phyloP scores from a whole-genome alignment of 1,284 basidiomycete species.

The Amylostereum areolatum region DNA sequence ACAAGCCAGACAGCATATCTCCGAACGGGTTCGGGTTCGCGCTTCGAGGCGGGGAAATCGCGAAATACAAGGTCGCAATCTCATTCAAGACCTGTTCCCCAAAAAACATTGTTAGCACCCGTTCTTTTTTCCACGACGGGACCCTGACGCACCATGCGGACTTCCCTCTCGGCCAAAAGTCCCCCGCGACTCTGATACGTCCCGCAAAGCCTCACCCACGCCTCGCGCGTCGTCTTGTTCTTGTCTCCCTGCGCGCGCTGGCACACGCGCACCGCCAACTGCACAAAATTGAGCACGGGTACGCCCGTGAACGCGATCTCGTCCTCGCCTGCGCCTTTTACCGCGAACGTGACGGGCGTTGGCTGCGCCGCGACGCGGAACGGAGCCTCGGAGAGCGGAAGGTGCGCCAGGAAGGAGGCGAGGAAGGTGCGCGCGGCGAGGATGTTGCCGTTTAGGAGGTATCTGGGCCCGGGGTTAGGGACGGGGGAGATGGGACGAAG shows the following conservation, averaged over 20 bases:
- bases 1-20: conserved; percentile 79
- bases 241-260: conserved; percentile 77
- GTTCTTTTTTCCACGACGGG: background rate
- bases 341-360: conserved; percentile 20
- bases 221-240: conserved; percentile 67
- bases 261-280: conserved; percentile 78
- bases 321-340: conserved; percentile 21
- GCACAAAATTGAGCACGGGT: conserved; percentile 76
- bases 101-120: background rate
- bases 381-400: conserved; percentile 37
- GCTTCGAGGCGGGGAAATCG: conserved; percentile 65
- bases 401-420: conserved; percentile 61
- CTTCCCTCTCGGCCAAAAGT: conserved; percentile 56
- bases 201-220: conserved; percentile 78
- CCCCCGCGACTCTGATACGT: conserved; percentile 71
- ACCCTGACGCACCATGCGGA: conserved; percentile 59
- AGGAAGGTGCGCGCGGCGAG: conserved; percentile 84
- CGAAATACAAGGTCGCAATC: conserved; percentile 74
- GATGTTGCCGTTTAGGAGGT: conserved; percentile 83
- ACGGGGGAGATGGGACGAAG: conserved; percentile 2
- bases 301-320: conserved; percentile 73
- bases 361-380: conserved; percentile 35
- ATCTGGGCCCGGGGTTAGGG: conserved; percentile 36
- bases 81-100: conserved; percentile 33
- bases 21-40: conserved; percentile 75